Conservation (phyloP, 495 filamentous ascomycete genomes). For the Bathelium albidoporum region DNA sequence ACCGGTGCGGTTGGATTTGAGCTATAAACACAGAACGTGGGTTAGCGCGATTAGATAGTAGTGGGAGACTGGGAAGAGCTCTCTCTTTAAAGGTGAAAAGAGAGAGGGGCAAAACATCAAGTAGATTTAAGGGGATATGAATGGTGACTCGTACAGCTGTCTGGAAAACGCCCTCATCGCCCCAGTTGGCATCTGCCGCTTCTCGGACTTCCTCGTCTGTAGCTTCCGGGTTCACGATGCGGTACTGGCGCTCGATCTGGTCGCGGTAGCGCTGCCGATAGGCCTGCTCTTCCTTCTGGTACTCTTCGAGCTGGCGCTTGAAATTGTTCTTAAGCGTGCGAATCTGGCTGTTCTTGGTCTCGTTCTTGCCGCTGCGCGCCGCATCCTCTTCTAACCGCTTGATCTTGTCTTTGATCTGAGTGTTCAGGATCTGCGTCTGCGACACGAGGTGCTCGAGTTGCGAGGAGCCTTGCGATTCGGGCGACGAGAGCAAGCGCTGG, state of each 20-base stretch:
- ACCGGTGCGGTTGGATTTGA: slow-evolving; percentile 57
- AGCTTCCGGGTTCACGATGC: slow-evolving; percentile 65
- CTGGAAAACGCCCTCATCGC: slow-evolving; percentile 66
- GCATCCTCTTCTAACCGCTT: slow-evolving; percentile 55
- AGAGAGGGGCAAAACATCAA: too few relatives aligned
- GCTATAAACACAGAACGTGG: slow-evolving; percentile 34
- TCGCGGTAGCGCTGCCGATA: slow-evolving; percentile 57
- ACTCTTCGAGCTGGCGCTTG: slow-evolving; percentile 51
- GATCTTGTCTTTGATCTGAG: slow-evolving; percentile 56
- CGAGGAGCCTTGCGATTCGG: slow-evolving; percentile 37
- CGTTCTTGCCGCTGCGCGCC: slow-evolving; percentile 43
- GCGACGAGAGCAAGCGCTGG: slow-evolving; percentile 46
- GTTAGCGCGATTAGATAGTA: slow-evolving; percentile 1
- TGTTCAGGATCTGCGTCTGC: slow-evolving; percentile 55
- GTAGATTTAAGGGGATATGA: slow-evolving; percentile 5
- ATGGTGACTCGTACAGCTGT: slow-evolving; percentile 49
- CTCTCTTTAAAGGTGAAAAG: too few relatives aligned
- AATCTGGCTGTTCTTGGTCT: slow-evolving; percentile 52
- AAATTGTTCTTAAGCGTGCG: slow-evolving; percentile 54
- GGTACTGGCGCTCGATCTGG: slow-evolving; percentile 62
- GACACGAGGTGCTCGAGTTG: slow-evolving; percentile 51
- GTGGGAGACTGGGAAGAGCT: too few relatives aligned
- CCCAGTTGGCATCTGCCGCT: slow-evolving; percentile 58
- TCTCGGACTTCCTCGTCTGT: slow-evolving; percentile 52
- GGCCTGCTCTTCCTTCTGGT: slow-evolving; percentile 52